Base-by-base conservation (phyloP, 2,329 filamentous ascomycete species). In the Alternaria incomplexa region DNA sequence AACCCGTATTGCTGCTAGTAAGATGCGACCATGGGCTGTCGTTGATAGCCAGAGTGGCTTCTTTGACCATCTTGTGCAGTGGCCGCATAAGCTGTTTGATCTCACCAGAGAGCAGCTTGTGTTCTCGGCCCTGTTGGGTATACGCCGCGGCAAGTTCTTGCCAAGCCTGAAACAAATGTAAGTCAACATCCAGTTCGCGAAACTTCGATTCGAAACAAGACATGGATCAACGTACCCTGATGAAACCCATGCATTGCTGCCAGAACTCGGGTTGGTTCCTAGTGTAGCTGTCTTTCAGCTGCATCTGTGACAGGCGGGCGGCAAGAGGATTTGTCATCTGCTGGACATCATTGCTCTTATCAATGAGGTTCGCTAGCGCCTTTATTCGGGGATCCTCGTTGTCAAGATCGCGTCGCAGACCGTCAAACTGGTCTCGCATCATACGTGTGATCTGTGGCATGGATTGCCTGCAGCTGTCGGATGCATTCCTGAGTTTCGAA, bases 51-150 rank as follows among this genome's bases (percentile, higher is more conserved):
- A 88, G 87, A 62, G 87, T 91, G 12, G 92, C 92, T 74, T 97
- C 92, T 76, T 94, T 93, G 75, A 96, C 90, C 62, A 88, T 89
- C 70, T 89, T 90, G 75, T 97, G 94, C 48, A 97, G 88, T 3
- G 93, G 93, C 62, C 91, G 89, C 69, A 97, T 87, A 57, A 92
- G 86, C 25, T 87, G 82, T 74, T 92, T 89, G 47, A 93, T 90
- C 67, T 96, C 92, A 25, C 86, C 82, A 51, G 85, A 85, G 30
- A 87, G 77, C 32, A 86, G 77, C 36, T 84, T 82, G 73, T 85
- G 81, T 46, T 77, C 73, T 63, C 75, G 74, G 51, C 76, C 77
- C 52, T 80, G 76, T 40, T 72, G 72, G 1, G 72, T 75, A 43
- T 73, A 77, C 12, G 73, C 73, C 15, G 70, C 82, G 5, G 87